Evolutionary conservation across 805 yeast genomes (phyloP).

Genomic region (Candida coleopterorum): DNA sequence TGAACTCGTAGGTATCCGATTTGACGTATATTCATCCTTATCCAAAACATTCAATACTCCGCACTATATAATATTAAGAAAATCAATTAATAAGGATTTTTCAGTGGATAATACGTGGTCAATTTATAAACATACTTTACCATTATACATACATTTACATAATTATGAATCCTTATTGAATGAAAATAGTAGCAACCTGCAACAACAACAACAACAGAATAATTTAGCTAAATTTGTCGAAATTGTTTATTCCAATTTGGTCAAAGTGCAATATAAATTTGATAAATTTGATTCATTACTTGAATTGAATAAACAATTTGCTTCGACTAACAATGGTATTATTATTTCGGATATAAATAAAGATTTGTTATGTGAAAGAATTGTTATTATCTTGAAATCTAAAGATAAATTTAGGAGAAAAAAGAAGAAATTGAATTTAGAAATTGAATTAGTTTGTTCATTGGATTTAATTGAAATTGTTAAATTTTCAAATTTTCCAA

Average conservation of each 20-base stretch:
- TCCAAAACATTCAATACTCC: conserved; percentile 30
- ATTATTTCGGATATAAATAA: conserved; percentile 15
- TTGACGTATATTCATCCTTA: conserved; percentile 34
- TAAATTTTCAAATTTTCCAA: conserved; percentile 4
- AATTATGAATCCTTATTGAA: conserved; percentile 12
- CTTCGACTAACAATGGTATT: conserved; percentile 4
- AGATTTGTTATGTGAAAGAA: conserved; percentile 24
- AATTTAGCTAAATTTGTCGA: conserved; percentile 19
- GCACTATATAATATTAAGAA: conserved; percentile 43
- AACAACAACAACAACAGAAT: conserved; percentile 10
- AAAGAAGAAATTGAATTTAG: conserved; percentile 3
- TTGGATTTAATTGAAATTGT: conserved; percentile 14
- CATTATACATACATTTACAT: conserved; percentile 25
- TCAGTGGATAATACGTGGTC: conserved; percentile 18
- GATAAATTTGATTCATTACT: conserved; percentile 21
- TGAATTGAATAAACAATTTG: conserved; percentile 9
- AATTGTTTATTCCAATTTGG: conserved; percentile 18
- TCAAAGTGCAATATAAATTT: conserved; percentile 26
- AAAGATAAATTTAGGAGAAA: background rate
- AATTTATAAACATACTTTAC: conserved; percentile 33
- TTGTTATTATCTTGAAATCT: conserved; percentile 7
- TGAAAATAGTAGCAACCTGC: too few relatives aligned
- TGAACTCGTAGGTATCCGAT: conserved; percentile 44
- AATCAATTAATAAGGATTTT: conserved; percentile 8
- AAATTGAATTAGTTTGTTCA: conserved; percentile 20